phyloP scores from a whole-genome alignment of 208 protist genomes.

The Leishmania tropica region DNA sequence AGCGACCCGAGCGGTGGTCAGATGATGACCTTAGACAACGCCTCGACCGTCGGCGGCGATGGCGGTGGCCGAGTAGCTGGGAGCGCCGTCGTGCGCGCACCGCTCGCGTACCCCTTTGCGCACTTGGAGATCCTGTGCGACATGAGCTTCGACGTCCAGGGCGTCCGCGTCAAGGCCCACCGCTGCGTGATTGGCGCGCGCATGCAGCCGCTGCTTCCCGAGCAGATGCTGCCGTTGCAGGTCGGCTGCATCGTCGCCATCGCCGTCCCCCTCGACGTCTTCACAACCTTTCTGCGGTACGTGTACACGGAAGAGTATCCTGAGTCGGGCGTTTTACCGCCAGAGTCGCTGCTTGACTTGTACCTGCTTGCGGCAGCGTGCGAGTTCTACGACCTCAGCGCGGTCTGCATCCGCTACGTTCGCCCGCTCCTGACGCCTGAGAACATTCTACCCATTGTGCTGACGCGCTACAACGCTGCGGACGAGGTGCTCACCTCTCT shows the following conservation, averaged over 20 bases:
- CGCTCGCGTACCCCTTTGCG: conserved; percentile 85
- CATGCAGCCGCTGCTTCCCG: conserved; percentile 77
- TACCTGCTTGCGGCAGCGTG: conserved; percentile 80
- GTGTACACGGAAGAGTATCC: conserved; percentile 89
- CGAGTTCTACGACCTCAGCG: conserved; percentile 84
- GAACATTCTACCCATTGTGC: conserved; percentile 86
- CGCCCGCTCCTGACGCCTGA: conserved; percentile 74
- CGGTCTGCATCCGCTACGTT: conserved; percentile 71
- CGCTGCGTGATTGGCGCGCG: conserved; percentile 88
- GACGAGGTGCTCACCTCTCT: conserved; percentile 85
- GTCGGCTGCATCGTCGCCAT: conserved; percentile 80
- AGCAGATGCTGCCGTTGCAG: conserved; percentile 81
- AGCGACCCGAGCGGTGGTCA: conserved; percentile 26
- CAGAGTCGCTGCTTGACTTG: conserved; percentile 82
- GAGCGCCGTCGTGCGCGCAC: conserved; percentile 35
- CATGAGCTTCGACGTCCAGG: conserved; percentile 90
- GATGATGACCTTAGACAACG: conserved; percentile 29
- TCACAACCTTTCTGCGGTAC: conserved; percentile 84
- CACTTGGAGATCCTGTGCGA: conserved; percentile 79
- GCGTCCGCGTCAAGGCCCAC: conserved; percentile 80
- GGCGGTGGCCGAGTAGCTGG: conserved; percentile 7
- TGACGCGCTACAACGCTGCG: conserved; percentile 85
- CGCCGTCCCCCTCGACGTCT: conserved; percentile 76
- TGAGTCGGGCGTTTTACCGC: conserved; percentile 67
- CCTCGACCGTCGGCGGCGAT: conserved; percentile 7